Percentiles rank a stretch among this genome's conserved stretches.
Evolutionary conservation across 2,329 filamentous ascomycete genomes (phyloP).

Genomic region (Alternaria alternata): DNA sequence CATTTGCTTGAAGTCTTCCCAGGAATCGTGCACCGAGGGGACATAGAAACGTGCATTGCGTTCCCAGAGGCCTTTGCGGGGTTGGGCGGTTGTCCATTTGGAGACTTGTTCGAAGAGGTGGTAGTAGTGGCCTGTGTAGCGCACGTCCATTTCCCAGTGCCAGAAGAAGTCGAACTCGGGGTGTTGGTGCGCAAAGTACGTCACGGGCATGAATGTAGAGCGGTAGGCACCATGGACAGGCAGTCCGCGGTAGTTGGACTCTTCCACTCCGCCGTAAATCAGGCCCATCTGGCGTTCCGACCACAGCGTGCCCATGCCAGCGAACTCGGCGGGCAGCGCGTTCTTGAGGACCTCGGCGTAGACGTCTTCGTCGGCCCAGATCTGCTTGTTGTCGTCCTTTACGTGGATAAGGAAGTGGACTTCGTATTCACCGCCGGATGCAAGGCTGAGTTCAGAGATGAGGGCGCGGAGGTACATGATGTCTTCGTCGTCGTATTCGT

Average conservation of each 20-base stretch:
- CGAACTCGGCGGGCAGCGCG: conserved; percentile 58
- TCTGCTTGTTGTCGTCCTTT: conserved; percentile 77
- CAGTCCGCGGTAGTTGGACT: conserved; percentile 63
- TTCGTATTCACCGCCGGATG: conserved; percentile 81
- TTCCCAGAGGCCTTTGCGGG: conserved; percentile 79
- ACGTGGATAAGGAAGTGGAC: conserved; percentile 88
- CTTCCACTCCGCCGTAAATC: conserved; percentile 60
- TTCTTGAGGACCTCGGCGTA: conserved; percentile 71
- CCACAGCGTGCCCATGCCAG: conserved; percentile 63
- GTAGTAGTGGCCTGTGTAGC: conserved; percentile 89
- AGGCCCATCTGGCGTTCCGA: conserved; percentile 64
- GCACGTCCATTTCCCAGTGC: conserved; percentile 95
- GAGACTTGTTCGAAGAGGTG: conserved; percentile 75
- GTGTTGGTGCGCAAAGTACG: conserved; percentile 88
- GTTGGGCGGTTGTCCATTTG: conserved; percentile 72
- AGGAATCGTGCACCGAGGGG: conserved; percentile 72
- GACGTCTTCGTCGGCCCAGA: conserved; percentile 80
- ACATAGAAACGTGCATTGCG: conserved; percentile 80
- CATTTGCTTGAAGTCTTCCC: conserved; percentile 74
- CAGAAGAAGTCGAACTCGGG: conserved; percentile 91
- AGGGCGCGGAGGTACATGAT: conserved; percentile 83
- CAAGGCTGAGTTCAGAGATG: conserved; percentile 78
- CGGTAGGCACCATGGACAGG: conserved; percentile 74
- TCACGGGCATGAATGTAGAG: conserved; percentile 91
- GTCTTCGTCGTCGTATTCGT: conserved; percentile 79